Base-by-base conservation (phyloP, 2,329 filamentous ascomycete species). In the Lecanicillium sp. region DNA sequence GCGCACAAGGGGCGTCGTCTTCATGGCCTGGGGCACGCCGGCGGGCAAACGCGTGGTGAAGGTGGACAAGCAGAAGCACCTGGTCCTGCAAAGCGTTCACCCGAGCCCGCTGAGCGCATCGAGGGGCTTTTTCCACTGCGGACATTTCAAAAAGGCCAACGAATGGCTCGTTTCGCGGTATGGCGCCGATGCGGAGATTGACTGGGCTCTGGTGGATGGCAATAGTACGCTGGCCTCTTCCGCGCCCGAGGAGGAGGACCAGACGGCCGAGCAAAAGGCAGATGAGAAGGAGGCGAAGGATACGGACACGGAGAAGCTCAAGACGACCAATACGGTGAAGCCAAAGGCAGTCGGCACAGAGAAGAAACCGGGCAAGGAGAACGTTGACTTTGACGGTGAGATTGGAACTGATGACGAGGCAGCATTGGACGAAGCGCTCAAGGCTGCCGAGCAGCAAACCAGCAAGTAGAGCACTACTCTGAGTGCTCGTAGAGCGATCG, bases 11-110 rank as follows among this genome's bases (percentile, higher is more conserved):
- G 92, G 92, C 2, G 90, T 98, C 2, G 92, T 96, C 4, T 98
- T 96, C 57, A 67, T 98, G 60, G 90, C 90, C 1, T 98, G 92
- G 92, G 92, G 92, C 13, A 79, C 71, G 5, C 86, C 87, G 2
- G 92, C 92, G 0, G 84, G 81, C 40, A 84, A 87, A 65, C 71
- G 89, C 40, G 86, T 94, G 17, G 65, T 72, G 30, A 83, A 79
- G 49, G 72, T 97, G 37, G 83, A 92, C 54, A 68, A 62, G 36
- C 70, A 76, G 47, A 81, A 74, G 52, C 90, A 98, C 64, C 71
- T 87, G 33, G 86, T 98, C 28, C 68, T 98, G 47, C 81, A 84
- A 62, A 84, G 81, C 52, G 88, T 89, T 36, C 92, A 98, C 64
- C 92, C 92, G 0, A 95, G 87, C 59, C 92, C 92, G n/a, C 61